Evolutionary conservation across 2,329 filamentous ascomycete genomes (phyloP).

Genomic region (Boeremia lycopersici): DNA sequence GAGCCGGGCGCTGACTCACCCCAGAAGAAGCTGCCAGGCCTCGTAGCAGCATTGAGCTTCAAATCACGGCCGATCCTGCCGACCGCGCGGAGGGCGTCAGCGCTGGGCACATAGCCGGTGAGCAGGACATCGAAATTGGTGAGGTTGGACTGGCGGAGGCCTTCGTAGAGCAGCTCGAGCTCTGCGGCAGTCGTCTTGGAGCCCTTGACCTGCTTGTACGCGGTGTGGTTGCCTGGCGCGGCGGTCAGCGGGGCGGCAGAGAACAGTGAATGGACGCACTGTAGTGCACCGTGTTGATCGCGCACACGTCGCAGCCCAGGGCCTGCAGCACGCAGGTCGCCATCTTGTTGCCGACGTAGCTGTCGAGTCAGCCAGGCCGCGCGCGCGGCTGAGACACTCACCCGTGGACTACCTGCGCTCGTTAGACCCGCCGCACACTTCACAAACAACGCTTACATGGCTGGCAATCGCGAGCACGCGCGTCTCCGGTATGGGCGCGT

Average conservation of each 20-base stretch:
- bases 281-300: slow-evolving; percentile 96
- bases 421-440: slow-evolving; percentile 8
- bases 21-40: slow-evolving; percentile 89
- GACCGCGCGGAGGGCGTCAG: slow-evolving; percentile 80
- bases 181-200: slow-evolving; percentile 81
- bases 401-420: slow-evolving; percentile 71
- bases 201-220: slow-evolving; percentile 87
- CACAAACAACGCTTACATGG: slow-evolving; percentile 71
- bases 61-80: slow-evolving; percentile 84
- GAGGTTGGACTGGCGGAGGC: slow-evolving; percentile 81
- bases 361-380: neutral
- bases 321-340: slow-evolving; percentile 93
- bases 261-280: slow-evolving; percentile 46
- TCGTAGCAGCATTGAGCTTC: slow-evolving; percentile 65
- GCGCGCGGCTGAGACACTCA: slow-evolving; percentile 53
- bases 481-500: slow-evolving; percentile 62
- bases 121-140: slow-evolving; percentile 93
- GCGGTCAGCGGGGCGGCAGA: neutral
- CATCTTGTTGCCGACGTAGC: slow-evolving; percentile 93
- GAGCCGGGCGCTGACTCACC: slow-evolving; percentile 59
- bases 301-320: slow-evolving; percentile 89
- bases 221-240: slow-evolving; percentile 77
- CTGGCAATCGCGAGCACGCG: slow-evolving; percentile 87
- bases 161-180: slow-evolving; percentile 82
- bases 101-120: slow-evolving; percentile 91